These are phyloP conservation scores for Penicillium silybi DNA, from an alignment of 495 filamentous ascomycete genomes.

Conservation along the genomic window DNA sequence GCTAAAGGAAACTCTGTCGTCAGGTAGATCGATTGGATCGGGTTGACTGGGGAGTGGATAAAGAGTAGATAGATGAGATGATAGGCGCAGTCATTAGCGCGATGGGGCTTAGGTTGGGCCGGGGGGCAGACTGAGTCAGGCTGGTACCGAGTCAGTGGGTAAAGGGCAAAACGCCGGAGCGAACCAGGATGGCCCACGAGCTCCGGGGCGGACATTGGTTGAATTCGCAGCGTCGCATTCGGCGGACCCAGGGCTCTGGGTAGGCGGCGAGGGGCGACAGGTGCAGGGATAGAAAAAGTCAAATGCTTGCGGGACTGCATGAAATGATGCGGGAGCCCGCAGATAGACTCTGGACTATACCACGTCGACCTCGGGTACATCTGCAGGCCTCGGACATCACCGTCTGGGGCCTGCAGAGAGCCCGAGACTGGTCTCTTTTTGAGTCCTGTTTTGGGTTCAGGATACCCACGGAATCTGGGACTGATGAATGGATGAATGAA, in stretches of 20 bases:
- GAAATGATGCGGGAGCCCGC: background rate
- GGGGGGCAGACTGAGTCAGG: background rate
- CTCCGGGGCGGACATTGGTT: background rate
- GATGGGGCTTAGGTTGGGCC: background rate
- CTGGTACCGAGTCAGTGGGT: background rate
- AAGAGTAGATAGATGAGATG: background rate
- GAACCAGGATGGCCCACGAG: conserved; percentile 1
- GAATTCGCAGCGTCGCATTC: conserved; percentile 7
- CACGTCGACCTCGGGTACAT: too few species aligned
- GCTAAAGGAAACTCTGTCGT: background rate
- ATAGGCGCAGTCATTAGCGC: background rate
- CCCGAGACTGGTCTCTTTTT: background rate
- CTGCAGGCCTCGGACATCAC: background rate
- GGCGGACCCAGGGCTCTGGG: conserved; percentile 12
- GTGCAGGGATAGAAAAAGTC: background rate
- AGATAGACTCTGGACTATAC: background rate
- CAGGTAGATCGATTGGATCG: background rate
- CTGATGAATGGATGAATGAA: too few species aligned
- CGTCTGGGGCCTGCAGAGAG: too few species aligned
- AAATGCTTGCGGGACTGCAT: background rate
- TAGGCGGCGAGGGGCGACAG: conserved; percentile 2
- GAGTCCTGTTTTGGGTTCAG: too few species aligned
- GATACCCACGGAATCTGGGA: too few species aligned
- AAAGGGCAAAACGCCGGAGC: background rate
- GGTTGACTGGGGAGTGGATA: background rate